Base-by-base conservation (phyloP, 495 filamentous ascomycete species). In the Penicillium robsamsonii region DNA sequence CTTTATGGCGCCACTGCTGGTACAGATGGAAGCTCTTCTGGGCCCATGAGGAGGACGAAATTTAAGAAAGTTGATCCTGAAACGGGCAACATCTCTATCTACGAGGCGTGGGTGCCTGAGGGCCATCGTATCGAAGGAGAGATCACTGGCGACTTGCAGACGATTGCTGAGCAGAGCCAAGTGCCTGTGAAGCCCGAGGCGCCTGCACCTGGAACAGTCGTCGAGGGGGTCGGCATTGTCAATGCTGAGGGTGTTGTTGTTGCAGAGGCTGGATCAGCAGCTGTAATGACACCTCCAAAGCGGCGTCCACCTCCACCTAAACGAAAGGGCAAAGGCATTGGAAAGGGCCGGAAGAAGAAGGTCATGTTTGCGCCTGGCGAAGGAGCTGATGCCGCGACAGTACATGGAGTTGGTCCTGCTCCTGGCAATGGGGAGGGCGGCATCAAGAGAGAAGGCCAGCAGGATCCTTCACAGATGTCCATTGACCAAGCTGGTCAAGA, bases 71-170 rank as follows among this genome's bases (percentile, higher is more conserved):
- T 84, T 8, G 90, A 95, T 63, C 83, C 87, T 0, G 83, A 83
- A 2, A 74, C 68, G 0, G 92, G 92, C 20, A 91, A 91, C 63
- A 81, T 87, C 13, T 88, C 85, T 48, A 82, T 92, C 22, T 88
- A 90, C 67, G 90, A 93, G 57, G 85, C 91, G 9, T 86, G 89
- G 47, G 82, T 94, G 5, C 81, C 85, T 4, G 89, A 92, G 55
- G 92, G 92, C 1, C 89, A 93, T 68, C 79, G 76, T 4, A 83
- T 96, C 3, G 90, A 93, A 49, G 89, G 89, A 42, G 89, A 96
- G 58, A 81, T 96, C 25, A 80, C 83, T 10, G 85, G 87, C 17
- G 79, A 80, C 35, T 68, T 70, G 42, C 70, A 70, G 45, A 55
- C 70, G 13, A 58, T 70, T 38, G 55, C 62, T 18, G 65, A 68